These are phyloP conservation scores for Gynochthodes officinalis DNA, from an alignment of 257 asterid species.

Conservation along the genomic window DNA sequence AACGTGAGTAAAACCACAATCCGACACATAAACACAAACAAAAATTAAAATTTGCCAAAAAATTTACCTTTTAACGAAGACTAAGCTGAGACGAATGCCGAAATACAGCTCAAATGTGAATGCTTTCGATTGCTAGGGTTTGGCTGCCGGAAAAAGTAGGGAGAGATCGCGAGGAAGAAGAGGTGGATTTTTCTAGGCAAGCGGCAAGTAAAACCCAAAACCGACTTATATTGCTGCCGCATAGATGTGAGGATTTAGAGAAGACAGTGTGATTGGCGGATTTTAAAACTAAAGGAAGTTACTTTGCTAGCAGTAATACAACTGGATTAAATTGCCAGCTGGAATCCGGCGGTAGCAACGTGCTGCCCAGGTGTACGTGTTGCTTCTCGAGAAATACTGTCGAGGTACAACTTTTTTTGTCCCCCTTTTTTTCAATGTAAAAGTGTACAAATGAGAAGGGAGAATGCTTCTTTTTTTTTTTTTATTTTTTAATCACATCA, in stretches of 20 bases:
- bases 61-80: slow-evolving; percentile 25
- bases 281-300: not conserved
- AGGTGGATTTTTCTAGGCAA: not conserved
- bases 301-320: not conserved
- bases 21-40: not conserved
- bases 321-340: not conserved
- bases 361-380: not conserved
- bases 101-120: not conserved
- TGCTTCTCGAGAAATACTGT: not conserved
- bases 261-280: slow-evolving; percentile 16
- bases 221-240: not conserved
- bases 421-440: no score
- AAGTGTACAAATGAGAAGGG: no score
- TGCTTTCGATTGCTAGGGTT: slow-evolving; percentile 33
- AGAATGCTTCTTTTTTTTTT: no score
- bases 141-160: not conserved
- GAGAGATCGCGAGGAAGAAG: not conserved
- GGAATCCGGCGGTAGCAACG: not conserved
- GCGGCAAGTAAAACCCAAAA: not conserved
- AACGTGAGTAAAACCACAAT: not conserved
- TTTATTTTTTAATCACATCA: no score
- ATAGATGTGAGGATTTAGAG: slow-evolving; percentile 6
- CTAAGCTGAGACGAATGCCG: not conserved
- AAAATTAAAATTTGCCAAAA: slow-evolving; percentile 6
- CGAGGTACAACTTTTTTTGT: not conserved